These are phyloP conservation scores for Diplotaxis tenuifolia DNA, from an alignment of 345 rosid species.

Conservation along the genomic window DNA sequence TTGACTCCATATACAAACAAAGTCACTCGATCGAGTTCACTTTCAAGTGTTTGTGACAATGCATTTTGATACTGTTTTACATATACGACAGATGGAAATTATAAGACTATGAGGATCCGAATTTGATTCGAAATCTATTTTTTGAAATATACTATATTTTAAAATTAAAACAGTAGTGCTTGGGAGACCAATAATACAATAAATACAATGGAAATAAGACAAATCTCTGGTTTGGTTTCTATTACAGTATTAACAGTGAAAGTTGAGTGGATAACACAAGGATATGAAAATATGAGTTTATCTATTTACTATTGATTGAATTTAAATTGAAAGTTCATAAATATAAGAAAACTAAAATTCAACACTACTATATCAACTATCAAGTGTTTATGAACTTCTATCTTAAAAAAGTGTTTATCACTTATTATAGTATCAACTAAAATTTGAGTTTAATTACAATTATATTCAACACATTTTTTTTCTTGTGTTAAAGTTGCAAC, in stretches of 20 bases:
- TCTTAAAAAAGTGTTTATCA: no score
- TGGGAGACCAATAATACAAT: neutral
- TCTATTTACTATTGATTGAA: no score
- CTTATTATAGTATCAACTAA: no score
- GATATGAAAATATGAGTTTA: no score
- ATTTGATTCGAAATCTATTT: neutral
- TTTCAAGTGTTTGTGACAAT: constrained; percentile 2
- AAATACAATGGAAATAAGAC: neutral
- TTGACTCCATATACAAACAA: neutral
- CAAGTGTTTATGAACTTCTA: no score
- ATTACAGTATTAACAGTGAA: no score
- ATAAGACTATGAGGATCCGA: neutral
- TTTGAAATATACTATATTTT: neutral
- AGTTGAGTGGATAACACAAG: neutral
- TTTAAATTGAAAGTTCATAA: no score
- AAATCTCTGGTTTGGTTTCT: neutral
- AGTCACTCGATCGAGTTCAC: constrained; percentile 6
- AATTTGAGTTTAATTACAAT: neutral
- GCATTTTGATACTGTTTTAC: constrained; percentile 1
- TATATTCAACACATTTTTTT: neutral
- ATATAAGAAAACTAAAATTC: no score
- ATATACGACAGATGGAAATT: neutral
- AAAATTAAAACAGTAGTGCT: neutral
- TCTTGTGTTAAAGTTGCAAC: neutral
- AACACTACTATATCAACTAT: no score